Evolutionary conservation across 2,329 filamentous ascomycete genomes (phyloP), one percentile per base, ranked within the genome.

Genomic region (Hypoxylon sp.): DNA sequence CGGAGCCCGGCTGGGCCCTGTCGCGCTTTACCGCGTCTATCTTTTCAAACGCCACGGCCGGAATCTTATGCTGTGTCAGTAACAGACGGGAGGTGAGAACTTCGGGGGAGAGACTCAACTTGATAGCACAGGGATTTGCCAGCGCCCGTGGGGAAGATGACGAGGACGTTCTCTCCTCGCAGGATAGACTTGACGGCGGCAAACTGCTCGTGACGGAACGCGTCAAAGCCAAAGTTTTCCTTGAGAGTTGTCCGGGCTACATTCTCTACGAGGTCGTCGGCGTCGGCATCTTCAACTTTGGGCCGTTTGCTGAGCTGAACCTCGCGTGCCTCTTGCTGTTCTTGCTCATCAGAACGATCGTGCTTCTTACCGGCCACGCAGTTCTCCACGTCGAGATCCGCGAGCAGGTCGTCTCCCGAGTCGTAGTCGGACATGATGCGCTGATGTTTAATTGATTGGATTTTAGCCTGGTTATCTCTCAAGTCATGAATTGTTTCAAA

Each of bases 41-140:
- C 45, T 77, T 70, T 33, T 76, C 73, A 29, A 83, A 81, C 0
- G 79, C 78, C 38, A 83, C 71, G 3, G 74, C 78, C 0, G 79
- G 78, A 23, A 81, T 79, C 77, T 81, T 45, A n/a, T n/a, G n/a
- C n/a, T n/a, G n/a, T n/a, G 15, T 54, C 18, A 49, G 21, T 11
- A 47, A 31, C n/a, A n/a, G n/a, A 37, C n/a, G 6, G 21, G 26
- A 11, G 8, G 26, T 4, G 18, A n/a, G 4, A 31, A 21, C 3
- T 13, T 10, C 18, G 11, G 15, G 17, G 26, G 13, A 27, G 27
- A 1, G n/a, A 47, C 69, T 40, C 17, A 78, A 60, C 78, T 70
- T 81, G 79, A 42, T 80, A 81, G 49, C 79, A 81, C 3, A 81
- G 70, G 0, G 78, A 81, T 59, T 81, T 81, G n/a, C 79, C 79